phyloP scores from a whole-genome alignment of 179 eudicot genomes.

The Pouteria campechiana region DNA sequence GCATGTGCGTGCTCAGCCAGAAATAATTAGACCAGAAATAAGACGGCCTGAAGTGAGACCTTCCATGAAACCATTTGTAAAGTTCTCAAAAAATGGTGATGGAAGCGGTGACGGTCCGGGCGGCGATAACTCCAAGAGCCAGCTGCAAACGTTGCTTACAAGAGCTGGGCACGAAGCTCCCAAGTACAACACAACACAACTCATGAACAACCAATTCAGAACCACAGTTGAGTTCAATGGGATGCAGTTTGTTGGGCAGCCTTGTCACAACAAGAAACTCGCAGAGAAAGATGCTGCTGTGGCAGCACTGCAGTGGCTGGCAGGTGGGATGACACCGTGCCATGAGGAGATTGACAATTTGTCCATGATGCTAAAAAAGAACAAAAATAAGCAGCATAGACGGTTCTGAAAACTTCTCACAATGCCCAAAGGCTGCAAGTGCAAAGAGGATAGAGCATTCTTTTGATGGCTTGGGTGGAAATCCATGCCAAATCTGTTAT shows the following conservation, averaged over 20 bases:
- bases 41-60: no score
- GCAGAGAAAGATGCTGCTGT: slow-evolving; percentile 91
- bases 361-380: slow-evolving; percentile 52
- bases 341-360: slow-evolving; percentile 36
- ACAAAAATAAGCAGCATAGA: slow-evolving; percentile 39
- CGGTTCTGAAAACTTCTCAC: no score
- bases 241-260: slow-evolving; percentile 67
- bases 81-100: slow-evolving; percentile 15
- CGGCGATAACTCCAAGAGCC: slow-evolving; percentile 60
- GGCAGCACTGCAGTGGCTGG: slow-evolving; percentile 72
- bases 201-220: slow-evolving; percentile 58
- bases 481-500: no score
- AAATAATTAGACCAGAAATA: no score
- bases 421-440: no score
- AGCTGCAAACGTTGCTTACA: slow-evolving; percentile 64
- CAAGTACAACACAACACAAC: slow-evolving; percentile 52
- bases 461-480: no score
- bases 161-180: slow-evolving; percentile 75
- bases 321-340: slow-evolving; percentile 57
- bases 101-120: slow-evolving; percentile 13
- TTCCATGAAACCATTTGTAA: slow-evolving; percentile 37
- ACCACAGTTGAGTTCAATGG: slow-evolving; percentile 60
- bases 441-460: no score
- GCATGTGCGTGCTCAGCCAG: no score
- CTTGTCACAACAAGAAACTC: slow-evolving; percentile 61